Conservation (phyloP, 768 basidiomycete genomes). For the Lactarius trivialis region DNA sequence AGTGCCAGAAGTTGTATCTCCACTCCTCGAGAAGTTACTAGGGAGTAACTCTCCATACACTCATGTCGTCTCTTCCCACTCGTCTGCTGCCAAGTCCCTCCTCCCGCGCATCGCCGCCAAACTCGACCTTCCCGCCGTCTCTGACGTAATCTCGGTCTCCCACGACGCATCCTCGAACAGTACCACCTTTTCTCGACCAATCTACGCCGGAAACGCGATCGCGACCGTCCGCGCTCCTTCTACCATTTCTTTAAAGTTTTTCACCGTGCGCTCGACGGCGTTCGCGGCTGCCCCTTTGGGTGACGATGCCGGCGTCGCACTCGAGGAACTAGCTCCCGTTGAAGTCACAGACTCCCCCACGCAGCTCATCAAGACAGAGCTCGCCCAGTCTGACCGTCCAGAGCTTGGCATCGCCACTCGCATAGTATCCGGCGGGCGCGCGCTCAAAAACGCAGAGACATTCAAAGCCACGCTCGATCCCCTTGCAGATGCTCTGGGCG, state of each 20-base stretch:
- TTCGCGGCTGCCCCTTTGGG: slow-evolving; percentile 62
- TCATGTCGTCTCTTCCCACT: slow-evolving; percentile 88
- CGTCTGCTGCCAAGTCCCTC: slow-evolving; percentile 86
- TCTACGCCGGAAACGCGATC: slow-evolving; percentile 98
- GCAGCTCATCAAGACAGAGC: slow-evolving; percentile 62
- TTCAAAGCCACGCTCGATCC: slow-evolving; percentile 84
- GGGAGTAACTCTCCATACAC: slow-evolving; percentile 63
- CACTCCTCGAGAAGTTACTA: slow-evolving; percentile 72
- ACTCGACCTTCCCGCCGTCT: slow-evolving; percentile 85
- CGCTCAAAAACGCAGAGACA: slow-evolving; percentile 91
- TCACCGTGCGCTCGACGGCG: slow-evolving; percentile 89
- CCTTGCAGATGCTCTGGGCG: slow-evolving; percentile 86
- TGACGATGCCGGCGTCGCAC: slow-evolving; percentile 49
- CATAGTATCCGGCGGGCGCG: slow-evolving; percentile 92
- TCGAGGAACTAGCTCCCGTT: slow-evolving; percentile 57
- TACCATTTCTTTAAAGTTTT: slow-evolving; percentile 81
- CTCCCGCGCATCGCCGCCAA: slow-evolving; percentile 87
- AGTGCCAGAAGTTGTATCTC: slow-evolving; percentile 74
- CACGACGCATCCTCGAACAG: slow-evolving; percentile 63
- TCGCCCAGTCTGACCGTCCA: slow-evolving; percentile 88
- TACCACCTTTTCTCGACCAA: slow-evolving; percentile 87
- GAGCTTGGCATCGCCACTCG: slow-evolving; percentile 83
- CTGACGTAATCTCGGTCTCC: slow-evolving; percentile 80
- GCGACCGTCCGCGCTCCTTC: slow-evolving; percentile 78
- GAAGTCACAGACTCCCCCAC: slow-evolving; percentile 50